phyloP scores from a whole-genome alignment of 2,329 filamentous ascomycete genomes.

The Myriosclerotinia scirpicola region DNA sequence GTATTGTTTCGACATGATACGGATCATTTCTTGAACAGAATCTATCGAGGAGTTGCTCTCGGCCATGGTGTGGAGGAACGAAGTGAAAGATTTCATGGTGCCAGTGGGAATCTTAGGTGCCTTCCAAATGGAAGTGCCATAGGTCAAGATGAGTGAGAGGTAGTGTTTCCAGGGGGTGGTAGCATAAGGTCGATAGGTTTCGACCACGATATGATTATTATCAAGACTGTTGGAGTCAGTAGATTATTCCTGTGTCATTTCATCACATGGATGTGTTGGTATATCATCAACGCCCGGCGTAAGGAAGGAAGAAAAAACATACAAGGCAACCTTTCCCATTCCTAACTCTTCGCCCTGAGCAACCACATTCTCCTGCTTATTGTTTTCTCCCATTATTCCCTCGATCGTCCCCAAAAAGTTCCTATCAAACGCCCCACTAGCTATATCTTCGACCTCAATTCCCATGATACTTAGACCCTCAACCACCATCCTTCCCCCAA shows the following conservation, averaged over 20 bases:
- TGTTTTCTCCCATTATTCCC: neutral
- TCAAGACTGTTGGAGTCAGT: neutral
- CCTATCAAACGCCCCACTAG: neutral
- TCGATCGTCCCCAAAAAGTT: neutral
- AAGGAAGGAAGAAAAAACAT: neutral
- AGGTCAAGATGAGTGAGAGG: neutral
- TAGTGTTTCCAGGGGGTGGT: neutral
- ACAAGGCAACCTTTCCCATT: slow-evolving; percentile 10
- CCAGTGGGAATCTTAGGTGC: slow-evolving; percentile 3
- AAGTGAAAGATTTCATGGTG: neutral
- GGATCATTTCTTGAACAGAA: neutral
- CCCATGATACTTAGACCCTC: neutral
- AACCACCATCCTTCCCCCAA: slow-evolving; percentile 18
- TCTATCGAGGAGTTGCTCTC: no score
- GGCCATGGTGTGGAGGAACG: neutral
- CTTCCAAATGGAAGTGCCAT: neutral
- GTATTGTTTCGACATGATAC: neutral
- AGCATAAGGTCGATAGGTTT: slow-evolving; percentile 15
- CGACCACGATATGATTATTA: neutral
- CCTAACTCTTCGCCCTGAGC: neutral
- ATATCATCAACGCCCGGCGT: neutral
- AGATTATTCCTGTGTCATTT: neutral
- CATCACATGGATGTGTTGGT: no score
- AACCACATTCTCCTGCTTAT: neutral
- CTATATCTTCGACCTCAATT: slow-evolving; percentile 19